Evolutionary conservation across 805 yeast species (phyloP), one percentile per base, ranked within the genome.

Genomic region (Danielia reshetovae): DNA sequence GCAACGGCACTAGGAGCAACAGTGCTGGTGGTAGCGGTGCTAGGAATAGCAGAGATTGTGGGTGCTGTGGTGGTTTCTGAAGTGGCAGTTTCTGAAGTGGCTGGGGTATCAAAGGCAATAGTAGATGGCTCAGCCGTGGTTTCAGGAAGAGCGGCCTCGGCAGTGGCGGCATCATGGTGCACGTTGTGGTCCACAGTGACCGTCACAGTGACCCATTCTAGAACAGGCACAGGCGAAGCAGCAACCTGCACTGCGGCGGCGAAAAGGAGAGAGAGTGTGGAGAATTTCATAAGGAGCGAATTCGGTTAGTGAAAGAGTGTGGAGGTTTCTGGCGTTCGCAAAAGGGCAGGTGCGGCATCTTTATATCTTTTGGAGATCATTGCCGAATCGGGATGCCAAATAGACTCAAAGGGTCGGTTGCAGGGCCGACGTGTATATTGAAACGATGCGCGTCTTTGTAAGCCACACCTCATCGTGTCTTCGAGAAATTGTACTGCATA

Each of bases 171-270:
- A 4, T 27, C 16, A n/a, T 27, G 27, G 21, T 11, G 18, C 26
- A 22, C 23, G 16, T 22, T 22, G 13, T 23, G 13, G 7, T 27
- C 37, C 16, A 22, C 29, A 10, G 24, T 30, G 18, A 27, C 24
- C 3, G 50, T 46, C 7, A 43, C 40, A 15, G 49, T 45, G 4
- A 40, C 44, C 16, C 32, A 36, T 18, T 32, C 40, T 8, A 36
- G 28, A n/a, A 18, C 36, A 19, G 27, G 36, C n/a, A 34, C 18
- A 21, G 42, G 40, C 11, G 38, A 28, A 11, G 45, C 43, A 19
- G 43, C 40, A 15, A 37, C 38, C 32, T 36, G 34, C 10, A 35
- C 34, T 15, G 35, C 21, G 17, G 29, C 13, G 26, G 32, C 18
- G n/a, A 30, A 14, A 13, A 30, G 29, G 18, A 39, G 30, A 10